Conservation (phyloP, 23 red algal genomes). For the Porphyridium purpureum region DNA sequence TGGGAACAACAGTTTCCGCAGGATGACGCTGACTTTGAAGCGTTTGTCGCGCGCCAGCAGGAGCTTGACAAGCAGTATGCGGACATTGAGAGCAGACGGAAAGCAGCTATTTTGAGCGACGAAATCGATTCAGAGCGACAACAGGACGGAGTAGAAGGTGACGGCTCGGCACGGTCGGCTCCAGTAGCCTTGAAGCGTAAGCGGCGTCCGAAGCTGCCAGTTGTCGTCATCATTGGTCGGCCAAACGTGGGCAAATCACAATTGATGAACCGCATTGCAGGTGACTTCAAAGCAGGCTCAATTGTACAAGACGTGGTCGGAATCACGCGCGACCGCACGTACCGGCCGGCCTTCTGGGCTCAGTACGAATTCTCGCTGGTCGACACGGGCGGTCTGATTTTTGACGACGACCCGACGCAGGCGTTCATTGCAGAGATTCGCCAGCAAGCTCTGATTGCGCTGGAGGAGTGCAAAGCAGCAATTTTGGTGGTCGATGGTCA, state of each 20-base stretch:
- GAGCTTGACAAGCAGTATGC: too few species aligned
- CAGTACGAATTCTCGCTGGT: slow-evolving; percentile 56
- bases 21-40: too few species aligned
- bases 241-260: slow-evolving; percentile 97
- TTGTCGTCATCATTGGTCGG: slow-evolving; percentile 75
- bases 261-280: slow-evolving; percentile 69
- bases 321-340: slow-evolving; percentile 93
- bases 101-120: too few species aligned
- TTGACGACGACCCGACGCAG: slow-evolving; percentile 56
- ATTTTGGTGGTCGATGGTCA: slow-evolving; percentile 74
- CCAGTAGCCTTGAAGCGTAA: too few species aligned
- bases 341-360: slow-evolving; percentile 36
- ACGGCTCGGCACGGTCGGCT: too few species aligned
- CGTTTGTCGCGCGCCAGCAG: too few species aligned
- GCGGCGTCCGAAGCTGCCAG: too few species aligned
- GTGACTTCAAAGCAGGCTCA: slow-evolving; percentile 44
- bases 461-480: slow-evolving; percentile 46
- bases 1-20: too few species aligned
- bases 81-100: too few species aligned
- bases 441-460: slow-evolving; percentile 66
- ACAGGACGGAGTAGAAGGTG: too few species aligned
- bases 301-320: slow-evolving; percentile 83
- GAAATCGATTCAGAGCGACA: too few species aligned
- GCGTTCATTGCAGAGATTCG: slow-evolving; percentile 81
- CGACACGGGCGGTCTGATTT: slow-evolving; percentile 93